Evolutionary conservation across 2,329 filamentous ascomycete genomes (phyloP), one percentile per base, ranked within the genome.

Genomic region (Stagonosporopsis tanaceti): DNA sequence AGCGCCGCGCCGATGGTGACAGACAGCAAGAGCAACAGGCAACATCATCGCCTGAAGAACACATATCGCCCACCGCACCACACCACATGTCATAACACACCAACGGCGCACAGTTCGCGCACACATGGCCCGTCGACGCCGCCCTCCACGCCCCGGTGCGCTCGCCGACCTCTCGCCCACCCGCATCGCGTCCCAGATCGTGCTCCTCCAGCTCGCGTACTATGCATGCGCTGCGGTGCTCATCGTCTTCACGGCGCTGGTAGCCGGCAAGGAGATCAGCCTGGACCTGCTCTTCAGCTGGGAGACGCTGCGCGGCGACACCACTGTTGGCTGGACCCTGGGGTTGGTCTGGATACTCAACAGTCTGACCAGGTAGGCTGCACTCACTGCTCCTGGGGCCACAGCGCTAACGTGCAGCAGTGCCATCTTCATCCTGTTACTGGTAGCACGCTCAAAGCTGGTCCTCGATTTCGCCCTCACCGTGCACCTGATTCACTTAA

Each of bases 401-500:
- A 22, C 28, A 11, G 15, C 35, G 15, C 65, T 73, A 50, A 75
- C 51, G 11, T 14, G 24, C 32, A 1, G 57, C 71, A 98, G 94
- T 73, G 87, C 92, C 39, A 87, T 96, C 57, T 90, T 92, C 39
- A 89, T 97, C 56, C 87, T 97, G 47, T 79, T 94, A 51, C 82
- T 98, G 56, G 87, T 99, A 65, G 88, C 89, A 20, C 92, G 95
- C 61, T 95, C 90, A 45, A 98, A 98, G 77, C 89, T 98, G 59
- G 91, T 98, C 47, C 92, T 92, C 65, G 95, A 99, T 78, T 99
- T 98, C 76, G 91, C 92, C 30, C 81, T 97, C 24, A 97, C 94
- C 2, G 85, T 97, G 17, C 92, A 96, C 79, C 85, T 91, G 74
- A 81, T 97, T 39, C 91, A 97, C 75, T 85, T 97, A 50, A 63